Conservation (phyloP, 139 green algal species). For the Gonium pectorale region DNA sequence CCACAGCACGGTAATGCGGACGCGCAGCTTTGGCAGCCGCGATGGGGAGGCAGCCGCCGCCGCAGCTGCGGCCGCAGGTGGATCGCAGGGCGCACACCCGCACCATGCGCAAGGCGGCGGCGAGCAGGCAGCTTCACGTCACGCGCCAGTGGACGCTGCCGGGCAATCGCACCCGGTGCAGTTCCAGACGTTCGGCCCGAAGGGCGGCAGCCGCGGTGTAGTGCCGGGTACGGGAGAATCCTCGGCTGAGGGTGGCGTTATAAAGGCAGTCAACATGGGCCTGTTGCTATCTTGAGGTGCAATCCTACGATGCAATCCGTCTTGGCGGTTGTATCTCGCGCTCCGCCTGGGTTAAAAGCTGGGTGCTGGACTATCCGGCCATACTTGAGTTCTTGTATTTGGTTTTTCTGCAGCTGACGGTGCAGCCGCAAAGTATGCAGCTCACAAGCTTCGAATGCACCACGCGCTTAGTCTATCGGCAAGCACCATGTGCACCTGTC, state of each 20-base stretch:
- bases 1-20: slow-evolving; percentile 41
- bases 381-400: too few relatives aligned
- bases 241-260: slow-evolving; percentile 18
- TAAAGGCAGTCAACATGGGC: slow-evolving; percentile 40
- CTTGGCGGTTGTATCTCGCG: too few relatives aligned
- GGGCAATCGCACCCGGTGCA: background rate
- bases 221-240: background rate
- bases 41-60: slow-evolving; percentile 6
- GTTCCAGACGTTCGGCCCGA: slow-evolving; percentile 38
- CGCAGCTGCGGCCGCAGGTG: background rate
- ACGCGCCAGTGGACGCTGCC: background rate
- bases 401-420: too few relatives aligned
- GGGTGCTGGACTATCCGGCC: too few relatives aligned
- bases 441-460: too few relatives aligned
- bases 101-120: background rate
- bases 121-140: background rate
- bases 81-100: background rate
- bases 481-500: too few relatives aligned
- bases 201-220: background rate
- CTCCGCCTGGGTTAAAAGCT: too few relatives aligned
- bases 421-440: too few relatives aligned
- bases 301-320: too few relatives aligned
- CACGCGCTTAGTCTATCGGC: too few relatives aligned
- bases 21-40: slow-evolving; percentile 27
- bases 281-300: slow-evolving; percentile 34